phyloP scores from a whole-genome alignment of 257 asterid genomes.

The Handroanthus guayacan region DNA sequence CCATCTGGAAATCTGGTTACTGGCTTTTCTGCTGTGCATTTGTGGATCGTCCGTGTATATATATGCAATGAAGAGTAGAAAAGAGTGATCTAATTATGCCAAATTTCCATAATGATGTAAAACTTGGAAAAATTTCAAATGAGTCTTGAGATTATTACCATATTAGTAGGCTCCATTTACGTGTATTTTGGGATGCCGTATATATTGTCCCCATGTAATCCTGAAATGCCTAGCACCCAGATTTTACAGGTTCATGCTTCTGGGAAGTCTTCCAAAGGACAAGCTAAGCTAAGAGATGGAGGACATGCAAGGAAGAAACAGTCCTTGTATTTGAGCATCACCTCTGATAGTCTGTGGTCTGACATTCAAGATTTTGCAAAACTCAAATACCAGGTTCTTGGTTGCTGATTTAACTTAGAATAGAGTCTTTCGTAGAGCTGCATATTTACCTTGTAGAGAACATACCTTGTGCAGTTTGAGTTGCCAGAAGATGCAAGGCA shows the following conservation, averaged over 20 bases:
- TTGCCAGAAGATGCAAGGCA: conserved; percentile 71
- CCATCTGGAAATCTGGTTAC: not conserved
- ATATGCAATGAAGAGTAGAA: conserved; percentile 12
- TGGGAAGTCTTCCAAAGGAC: conserved; percentile 56
- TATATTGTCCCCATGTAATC: conserved; percentile 8
- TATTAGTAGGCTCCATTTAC: conserved; percentile 11
- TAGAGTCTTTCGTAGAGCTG: conserved; percentile 4
- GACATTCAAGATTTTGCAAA: conserved; percentile 80
- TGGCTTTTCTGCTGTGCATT: not conserved
- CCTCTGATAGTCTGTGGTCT: conserved; percentile 84
- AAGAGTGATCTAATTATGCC: conserved; percentile 3
- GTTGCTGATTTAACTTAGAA: conserved; percentile 11
- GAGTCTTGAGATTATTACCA: conserved; percentile 13
- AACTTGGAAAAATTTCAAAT: conserved; percentile 26
- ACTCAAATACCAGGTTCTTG: conserved; percentile 78
- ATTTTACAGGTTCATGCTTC: conserved; percentile 67
- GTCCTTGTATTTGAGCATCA: conserved; percentile 55
- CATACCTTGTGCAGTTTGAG: conserved; percentile 62
- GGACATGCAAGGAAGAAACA: conserved; percentile 64
- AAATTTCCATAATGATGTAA: conserved; percentile 2
- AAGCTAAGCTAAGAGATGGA: conserved; percentile 53
- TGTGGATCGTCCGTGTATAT: conserved; percentile 2
- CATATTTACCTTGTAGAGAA: conserved; percentile 13
- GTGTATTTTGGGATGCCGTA: conserved; percentile 27
- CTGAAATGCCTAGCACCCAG: conserved; percentile 11